Evolutionary conservation across 495 filamentous ascomycete species (phyloP).

Genomic region (Penicillium subrubescens): DNA sequence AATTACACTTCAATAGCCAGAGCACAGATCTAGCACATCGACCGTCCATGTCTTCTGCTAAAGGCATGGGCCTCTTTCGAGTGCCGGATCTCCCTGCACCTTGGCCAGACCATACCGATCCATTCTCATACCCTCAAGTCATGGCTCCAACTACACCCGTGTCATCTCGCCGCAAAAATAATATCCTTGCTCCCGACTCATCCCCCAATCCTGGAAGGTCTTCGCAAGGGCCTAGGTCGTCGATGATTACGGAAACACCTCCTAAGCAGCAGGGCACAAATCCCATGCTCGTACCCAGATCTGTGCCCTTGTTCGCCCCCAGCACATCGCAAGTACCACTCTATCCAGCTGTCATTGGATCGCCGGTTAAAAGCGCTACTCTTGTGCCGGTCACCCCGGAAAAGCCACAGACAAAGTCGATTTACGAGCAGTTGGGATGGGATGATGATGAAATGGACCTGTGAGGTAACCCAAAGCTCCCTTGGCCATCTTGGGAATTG

Average conservation of each 20-base stretch:
- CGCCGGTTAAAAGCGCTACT: constrained; percentile 27
- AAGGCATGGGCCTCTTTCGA: constrained; percentile 35
- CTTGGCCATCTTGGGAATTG: background rate
- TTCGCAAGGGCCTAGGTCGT: constrained; percentile 3
- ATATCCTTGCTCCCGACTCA: constrained; percentile 10
- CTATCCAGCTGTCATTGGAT: constrained; percentile 24
- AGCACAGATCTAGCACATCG: constrained; percentile 9
- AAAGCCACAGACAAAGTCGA: constrained; percentile 48
- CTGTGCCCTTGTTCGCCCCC: constrained; percentile 8
- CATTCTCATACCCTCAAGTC: constrained; percentile 2
- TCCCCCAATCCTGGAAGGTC: constrained; percentile 19
- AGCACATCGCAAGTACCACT: constrained; percentile 12
- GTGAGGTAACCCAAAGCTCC: constrained; percentile 23
- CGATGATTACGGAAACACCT: constrained; percentile 47
- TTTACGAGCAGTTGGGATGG: constrained; percentile 79
- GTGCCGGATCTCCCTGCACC: constrained; percentile 44
- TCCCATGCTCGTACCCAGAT: constrained; percentile 9
- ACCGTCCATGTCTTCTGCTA: constrained; percentile 15
- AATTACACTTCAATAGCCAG: constrained; percentile 30
- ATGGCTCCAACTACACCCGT: constrained; percentile 38
- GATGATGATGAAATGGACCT: constrained; percentile 63
- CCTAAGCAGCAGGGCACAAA: constrained; percentile 33
- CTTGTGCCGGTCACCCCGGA: constrained; percentile 42
- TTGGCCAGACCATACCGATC: constrained; percentile 14
- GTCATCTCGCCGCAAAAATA: constrained; percentile 29